Conservation (phyloP, 1,139 yeast genomes). For the Geotrichum klebahnii region DNA sequence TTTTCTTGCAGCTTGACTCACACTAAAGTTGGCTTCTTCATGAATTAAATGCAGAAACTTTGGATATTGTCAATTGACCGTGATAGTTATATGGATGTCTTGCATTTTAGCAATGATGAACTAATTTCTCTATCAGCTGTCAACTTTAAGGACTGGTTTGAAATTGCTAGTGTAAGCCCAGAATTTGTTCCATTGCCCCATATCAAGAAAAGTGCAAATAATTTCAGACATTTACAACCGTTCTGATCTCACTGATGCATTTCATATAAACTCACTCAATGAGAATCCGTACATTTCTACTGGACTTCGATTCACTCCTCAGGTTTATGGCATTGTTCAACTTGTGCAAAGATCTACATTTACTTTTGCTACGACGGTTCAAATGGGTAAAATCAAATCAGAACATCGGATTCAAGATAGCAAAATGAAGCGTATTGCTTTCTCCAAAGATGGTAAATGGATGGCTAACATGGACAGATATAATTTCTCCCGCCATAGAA, state of each 20-base stretch:
- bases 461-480: conserved; percentile 83
- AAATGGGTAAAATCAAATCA: conserved; percentile 80
- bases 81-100: conserved; percentile 58
- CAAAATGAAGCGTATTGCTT: conserved; percentile 53
- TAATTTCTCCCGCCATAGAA: conserved; percentile 63
- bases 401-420: conserved; percentile 77
- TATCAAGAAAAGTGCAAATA: conserved; percentile 39
- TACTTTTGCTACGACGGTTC: conserved; percentile 68
- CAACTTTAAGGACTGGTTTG: conserved; percentile 74
- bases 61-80: conserved; percentile 54
- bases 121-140: conserved; percentile 68
- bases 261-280: conserved; percentile 63
- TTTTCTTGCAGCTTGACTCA: conserved; percentile 90
- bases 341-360: conserved; percentile 72
- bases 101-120: conserved; percentile 59
- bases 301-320: conserved; percentile 58
- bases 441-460: conserved; percentile 76
- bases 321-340: conserved; percentile 65
- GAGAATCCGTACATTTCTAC: conserved; percentile 70
- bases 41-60: conserved; percentile 73
- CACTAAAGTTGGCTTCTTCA: conserved; percentile 91
- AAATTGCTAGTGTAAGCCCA: conserved; percentile 73
- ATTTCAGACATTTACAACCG: conserved; percentile 33
- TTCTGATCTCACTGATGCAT: conserved; percentile 55
- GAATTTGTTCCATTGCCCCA: conserved; percentile 43